phyloP scores from a whole-genome alignment of 2,329 filamentous ascomycete genomes.

The Sporothrix globosa region DNA sequence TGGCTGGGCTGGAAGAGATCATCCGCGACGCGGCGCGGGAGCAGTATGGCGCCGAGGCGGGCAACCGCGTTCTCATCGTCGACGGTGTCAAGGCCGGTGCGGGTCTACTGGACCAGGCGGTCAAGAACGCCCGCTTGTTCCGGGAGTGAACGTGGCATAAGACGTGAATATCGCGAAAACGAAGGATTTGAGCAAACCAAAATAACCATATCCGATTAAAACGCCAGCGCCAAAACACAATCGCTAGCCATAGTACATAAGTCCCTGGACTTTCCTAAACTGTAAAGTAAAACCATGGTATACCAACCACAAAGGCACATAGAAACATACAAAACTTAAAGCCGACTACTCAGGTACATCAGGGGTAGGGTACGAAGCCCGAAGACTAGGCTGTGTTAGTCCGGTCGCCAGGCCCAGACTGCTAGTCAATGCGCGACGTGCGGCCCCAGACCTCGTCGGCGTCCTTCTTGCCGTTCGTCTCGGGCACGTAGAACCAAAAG shows the following conservation, averaged over 20 bases:
- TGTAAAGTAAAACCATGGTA: not conserved
- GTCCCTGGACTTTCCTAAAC: not conserved
- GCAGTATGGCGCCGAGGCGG: conserved; percentile 60
- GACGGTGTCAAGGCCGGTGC: conserved; percentile 78
- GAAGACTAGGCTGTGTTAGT: too few species aligned
- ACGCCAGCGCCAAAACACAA: conserved; percentile 5
- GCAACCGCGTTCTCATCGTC: conserved; percentile 66
- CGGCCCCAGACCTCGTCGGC: conserved; percentile 91
- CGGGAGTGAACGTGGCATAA: conserved; percentile 19
- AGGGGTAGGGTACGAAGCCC: too few species aligned
- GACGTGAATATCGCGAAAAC: not conserved
- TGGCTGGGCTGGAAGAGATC: conserved; percentile 80
- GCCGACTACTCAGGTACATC: too few species aligned
- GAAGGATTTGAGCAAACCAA: not conserved
- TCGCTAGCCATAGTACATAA: conserved; percentile 9
- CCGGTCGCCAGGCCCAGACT: too few species aligned
- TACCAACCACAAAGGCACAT: too few species aligned
- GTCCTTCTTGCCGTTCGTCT: conserved; percentile 83
- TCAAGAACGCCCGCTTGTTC: conserved; percentile 51
- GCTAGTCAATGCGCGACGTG: conserved; percentile 56
- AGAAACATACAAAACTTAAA: too few species aligned
- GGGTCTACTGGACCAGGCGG: conserved; percentile 61
- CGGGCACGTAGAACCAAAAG: conserved; percentile 74
- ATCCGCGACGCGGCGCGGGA: conserved; percentile 71
- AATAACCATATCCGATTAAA: not conserved